phyloP scores from a whole-genome alignment of 139 green algal genomes.

The Picochlorum sp. region DNA sequence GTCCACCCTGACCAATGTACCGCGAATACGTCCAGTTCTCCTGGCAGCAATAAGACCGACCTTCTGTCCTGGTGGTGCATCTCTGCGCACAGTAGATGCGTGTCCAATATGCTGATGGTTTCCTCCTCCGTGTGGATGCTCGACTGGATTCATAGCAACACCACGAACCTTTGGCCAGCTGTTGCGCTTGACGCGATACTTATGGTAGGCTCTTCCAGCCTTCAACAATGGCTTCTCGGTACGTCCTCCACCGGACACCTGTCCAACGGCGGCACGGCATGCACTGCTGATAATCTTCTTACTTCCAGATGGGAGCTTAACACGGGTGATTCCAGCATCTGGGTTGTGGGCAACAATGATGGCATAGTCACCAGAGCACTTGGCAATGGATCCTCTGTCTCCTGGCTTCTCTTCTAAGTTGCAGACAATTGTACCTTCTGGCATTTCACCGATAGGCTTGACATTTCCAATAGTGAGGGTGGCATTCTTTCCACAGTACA shows the following conservation, averaged over 20 bases:
- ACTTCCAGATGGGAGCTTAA: constrained; percentile 96
- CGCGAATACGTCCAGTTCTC: constrained; percentile 50
- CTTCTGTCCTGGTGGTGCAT: constrained; percentile 69
- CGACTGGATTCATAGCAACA: constrained; percentile 99
- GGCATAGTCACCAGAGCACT: constrained; percentile 92
- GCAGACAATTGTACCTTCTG: constrained; percentile 97
- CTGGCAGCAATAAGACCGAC: constrained; percentile 81
- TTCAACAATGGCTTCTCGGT: constrained; percentile 99
- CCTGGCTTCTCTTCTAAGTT: constrained; percentile 89
- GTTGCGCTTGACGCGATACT: constrained; percentile 97
- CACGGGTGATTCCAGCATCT: constrained; percentile 89
- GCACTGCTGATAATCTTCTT: constrained; percentile 94
- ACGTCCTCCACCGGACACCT: constrained; percentile 93
- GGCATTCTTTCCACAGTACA: constrained; percentile 97
- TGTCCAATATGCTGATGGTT: constrained; percentile 99
- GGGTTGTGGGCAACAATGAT: constrained; percentile 98
- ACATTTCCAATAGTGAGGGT: constrained; percentile 93
- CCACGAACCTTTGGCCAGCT: constrained; percentile 85
- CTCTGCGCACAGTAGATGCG: constrained; percentile 87
- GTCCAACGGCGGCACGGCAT: constrained; percentile 91
- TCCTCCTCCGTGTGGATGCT: constrained; percentile 99
- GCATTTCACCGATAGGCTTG: constrained; percentile 92
- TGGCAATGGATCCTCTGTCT: constrained; percentile 88
- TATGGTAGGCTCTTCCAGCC: constrained; percentile 90
- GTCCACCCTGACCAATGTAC: constrained; percentile 31